A percentile compares a stretch with the other conserved stretches of the same genome.
Conservation (phyloP, 2,329 filamentous ascomycete genomes). For the Didymella arachidicola region DNA sequence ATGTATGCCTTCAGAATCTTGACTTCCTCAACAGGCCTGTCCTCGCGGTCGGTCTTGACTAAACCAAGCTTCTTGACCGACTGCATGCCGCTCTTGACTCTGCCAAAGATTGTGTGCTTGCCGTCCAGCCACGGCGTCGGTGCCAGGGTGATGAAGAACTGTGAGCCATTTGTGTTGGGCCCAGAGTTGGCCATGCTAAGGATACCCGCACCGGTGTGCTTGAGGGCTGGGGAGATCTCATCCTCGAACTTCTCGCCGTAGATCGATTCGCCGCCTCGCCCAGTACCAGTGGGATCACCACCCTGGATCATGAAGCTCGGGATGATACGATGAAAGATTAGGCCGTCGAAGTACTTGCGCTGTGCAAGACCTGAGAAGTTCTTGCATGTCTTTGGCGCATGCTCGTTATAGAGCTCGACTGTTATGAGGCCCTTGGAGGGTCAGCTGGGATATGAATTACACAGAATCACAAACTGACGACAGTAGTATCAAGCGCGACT, state of each 20-base stretch:
- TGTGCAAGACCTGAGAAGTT: slow-evolving; percentile 85
- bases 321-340: slow-evolving; percentile 93
- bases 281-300: slow-evolving; percentile 92
- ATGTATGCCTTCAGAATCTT: slow-evolving; percentile 78
- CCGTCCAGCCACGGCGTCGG: slow-evolving; percentile 96
- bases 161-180: slow-evolving; percentile 89
- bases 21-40: slow-evolving; percentile 81
- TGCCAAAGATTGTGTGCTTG: slow-evolving; percentile 95
- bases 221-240: slow-evolving; percentile 79
- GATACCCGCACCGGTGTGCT: slow-evolving; percentile 93
- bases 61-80: slow-evolving; percentile 88
- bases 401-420: slow-evolving; percentile 86
- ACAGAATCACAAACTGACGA: slow-evolving; percentile 63
- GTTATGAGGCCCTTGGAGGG: slow-evolving; percentile 74
- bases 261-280: slow-evolving; percentile 85
- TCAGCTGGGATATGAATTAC: background rate
- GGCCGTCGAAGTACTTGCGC: slow-evolving; percentile 86
- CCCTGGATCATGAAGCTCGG: slow-evolving; percentile 96
- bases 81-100: slow-evolving; percentile 82
- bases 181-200: slow-evolving; percentile 96
- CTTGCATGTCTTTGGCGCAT: slow-evolving; percentile 87
- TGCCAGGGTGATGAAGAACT: slow-evolving; percentile 95
- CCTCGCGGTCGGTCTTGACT: slow-evolving; percentile 82
- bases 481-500: slow-evolving; percentile 82
- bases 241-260: slow-evolving; percentile 95